Evolutionary conservation across 768 basidiomycete genomes (phyloP), one percentile per base, ranked within the genome.

Genomic region (Artomyces pyxidatus): DNA sequence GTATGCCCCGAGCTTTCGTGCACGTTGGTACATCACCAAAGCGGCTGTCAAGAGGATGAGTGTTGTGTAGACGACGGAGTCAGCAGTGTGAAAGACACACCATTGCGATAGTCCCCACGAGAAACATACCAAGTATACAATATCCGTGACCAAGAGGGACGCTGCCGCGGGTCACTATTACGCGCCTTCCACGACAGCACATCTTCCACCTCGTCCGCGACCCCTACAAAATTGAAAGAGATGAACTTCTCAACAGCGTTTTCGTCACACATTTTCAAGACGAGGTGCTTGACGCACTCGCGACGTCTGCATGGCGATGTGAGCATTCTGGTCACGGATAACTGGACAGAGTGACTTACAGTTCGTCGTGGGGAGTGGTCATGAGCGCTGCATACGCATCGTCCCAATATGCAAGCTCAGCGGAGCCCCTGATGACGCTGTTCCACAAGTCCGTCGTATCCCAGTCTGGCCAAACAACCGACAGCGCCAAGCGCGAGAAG

Each of bases 81-180:
- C n/a, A n/a, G n/a, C n/a, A n/a, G n/a, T n/a, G n/a, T n/a, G n/a
- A n/a, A n/a, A 16, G 17, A 72, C 80, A 65, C 63, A 94, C 95
- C 96, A 63, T 80, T 91, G 45, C 91, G 80, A 68, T 93, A 92
- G 64, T 97, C 92, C 23, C 88, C 88, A 63, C 88, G 75, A 48
- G 77, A 75, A 57, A 85, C 78, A 63, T 92, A 85, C 92, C 92
- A 98, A 41, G 90, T 84, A 66, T 96, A 95, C n/a, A 98, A 68
- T 47, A 98, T 89, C 59, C 81, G 79, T 29, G 91, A 83, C 70
- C 95, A 98, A n/a, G n/a, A n/a, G n/a, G n/a, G n/a, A n/a, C n/a
- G n/a, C n/a, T n/a, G n/a, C n/a, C n/a, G n/a, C n/a, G 95, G 92
- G 68, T 99, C 90, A 16, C 85, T 84, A 63, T 97, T 95, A 52